These are phyloP conservation scores for Calcarisporium arbuscula DNA, from an alignment of 2,329 filamentous ascomycete genomes.

Conservation along the genomic window DNA sequence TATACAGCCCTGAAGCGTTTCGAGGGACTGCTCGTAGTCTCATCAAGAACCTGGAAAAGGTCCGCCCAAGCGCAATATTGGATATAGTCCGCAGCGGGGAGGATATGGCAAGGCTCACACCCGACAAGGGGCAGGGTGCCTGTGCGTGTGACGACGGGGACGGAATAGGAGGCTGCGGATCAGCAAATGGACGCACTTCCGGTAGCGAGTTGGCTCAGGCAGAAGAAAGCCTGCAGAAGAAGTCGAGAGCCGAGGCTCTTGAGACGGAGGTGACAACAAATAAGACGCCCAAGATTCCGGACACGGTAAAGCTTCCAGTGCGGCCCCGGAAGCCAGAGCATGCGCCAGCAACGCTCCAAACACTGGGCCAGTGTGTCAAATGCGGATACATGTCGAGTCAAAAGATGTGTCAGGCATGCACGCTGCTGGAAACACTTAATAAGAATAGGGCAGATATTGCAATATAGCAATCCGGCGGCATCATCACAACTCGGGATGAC, in stretches of 20 bases:
- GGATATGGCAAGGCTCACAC: constrained; percentile 79
- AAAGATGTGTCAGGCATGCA: constrained; percentile 87
- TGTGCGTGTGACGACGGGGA: constrained; percentile 31
- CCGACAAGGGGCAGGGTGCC: constrained; percentile 28
- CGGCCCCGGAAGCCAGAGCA: constrained; percentile 20
- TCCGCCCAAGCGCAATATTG: constrained; percentile 87
- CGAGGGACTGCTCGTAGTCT: constrained; percentile 83
- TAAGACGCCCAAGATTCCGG: constrained; percentile 14
- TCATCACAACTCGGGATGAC: no score
- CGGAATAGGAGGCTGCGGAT: constrained; percentile 63
- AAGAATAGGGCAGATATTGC: constrained; percentile 61
- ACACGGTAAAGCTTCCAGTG: constrained; percentile 27
- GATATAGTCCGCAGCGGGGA: constrained; percentile 94
- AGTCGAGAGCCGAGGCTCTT: constrained; percentile 13
- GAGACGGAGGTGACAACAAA: constrained; percentile 27
- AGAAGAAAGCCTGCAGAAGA: constrained; percentile 46
- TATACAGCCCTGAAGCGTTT: constrained; percentile 97
- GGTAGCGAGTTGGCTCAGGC: constrained; percentile 77
- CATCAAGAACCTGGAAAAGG: constrained; percentile 92
- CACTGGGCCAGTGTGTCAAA: constrained; percentile 73
- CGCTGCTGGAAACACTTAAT: constrained; percentile 82
- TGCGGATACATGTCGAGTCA: constrained; percentile 98
- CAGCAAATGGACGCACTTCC: constrained; percentile 53
- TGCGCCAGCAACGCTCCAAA: constrained; percentile 49
- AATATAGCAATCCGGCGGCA: constrained; percentile 30